Percentiles rank a stretch among this genome's conserved stretches.
Conservation (phyloP, 495 filamentous ascomycete genomes). For the Evernia prunastri region DNA sequence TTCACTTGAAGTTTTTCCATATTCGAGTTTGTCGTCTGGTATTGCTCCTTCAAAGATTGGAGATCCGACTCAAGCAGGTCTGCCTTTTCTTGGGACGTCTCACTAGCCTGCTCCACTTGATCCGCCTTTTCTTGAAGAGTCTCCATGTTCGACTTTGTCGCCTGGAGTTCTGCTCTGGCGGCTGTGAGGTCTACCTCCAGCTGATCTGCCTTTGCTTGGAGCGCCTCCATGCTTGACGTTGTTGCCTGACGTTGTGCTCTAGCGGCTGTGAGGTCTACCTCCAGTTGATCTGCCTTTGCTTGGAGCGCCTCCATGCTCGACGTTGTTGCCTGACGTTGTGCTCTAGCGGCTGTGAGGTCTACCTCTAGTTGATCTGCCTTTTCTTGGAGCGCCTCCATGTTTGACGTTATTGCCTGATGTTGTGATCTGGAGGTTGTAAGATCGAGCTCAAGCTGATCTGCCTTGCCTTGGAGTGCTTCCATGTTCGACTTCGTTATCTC, state of each 20-base stretch:
- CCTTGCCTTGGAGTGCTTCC: not conserved
- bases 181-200: not conserved
- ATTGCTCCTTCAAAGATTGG: not conserved
- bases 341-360: not conserved
- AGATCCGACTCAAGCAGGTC: not conserved
- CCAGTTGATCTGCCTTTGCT: not conserved
- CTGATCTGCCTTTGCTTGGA: not conserved
- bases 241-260: no score
- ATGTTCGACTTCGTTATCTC: not conserved
- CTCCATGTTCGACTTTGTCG: not conserved
- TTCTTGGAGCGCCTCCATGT: not conserved
- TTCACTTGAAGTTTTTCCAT: not conserved
- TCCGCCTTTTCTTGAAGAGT: not conserved
- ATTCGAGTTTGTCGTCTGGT: not conserved
- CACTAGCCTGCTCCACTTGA: no score
- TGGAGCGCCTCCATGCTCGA: not conserved
- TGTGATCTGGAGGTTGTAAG: not conserved
- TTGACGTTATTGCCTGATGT: not conserved
- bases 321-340: not conserved
- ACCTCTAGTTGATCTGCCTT: not conserved
- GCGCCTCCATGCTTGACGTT: not conserved
- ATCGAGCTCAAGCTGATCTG: not conserved
- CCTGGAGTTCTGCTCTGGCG: not conserved
- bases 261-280: not conserved
- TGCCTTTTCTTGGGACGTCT: not conserved